phyloP scores from a whole-genome alignment of 495 filamentous ascomycete genomes.

The Jackrogersella multiformis region DNA sequence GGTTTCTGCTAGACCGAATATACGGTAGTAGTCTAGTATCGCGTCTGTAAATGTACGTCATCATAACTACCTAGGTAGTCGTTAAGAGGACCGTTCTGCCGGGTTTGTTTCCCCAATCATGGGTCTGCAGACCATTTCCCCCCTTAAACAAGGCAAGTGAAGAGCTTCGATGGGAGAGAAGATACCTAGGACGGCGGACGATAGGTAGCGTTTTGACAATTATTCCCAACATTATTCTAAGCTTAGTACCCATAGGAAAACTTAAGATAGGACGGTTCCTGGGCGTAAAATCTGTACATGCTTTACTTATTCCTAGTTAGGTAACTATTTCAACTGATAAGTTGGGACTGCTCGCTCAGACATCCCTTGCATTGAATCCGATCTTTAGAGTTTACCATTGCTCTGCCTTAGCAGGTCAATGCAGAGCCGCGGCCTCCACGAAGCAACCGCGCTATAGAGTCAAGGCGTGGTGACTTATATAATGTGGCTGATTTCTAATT shows the following conservation, averaged over 20 bases:
- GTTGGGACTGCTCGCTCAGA: slow-evolving; percentile 4
- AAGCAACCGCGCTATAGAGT: neutral
- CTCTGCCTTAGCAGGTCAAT: neutral
- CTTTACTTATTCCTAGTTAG: slow-evolving; percentile 24
- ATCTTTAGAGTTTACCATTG: neutral
- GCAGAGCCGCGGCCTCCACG: neutral
- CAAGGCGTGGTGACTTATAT: slow-evolving; percentile 14
- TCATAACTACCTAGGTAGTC: slow-evolving; percentile 10
- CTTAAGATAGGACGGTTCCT: neutral
- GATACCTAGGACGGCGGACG: neutral
- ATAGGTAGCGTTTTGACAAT: neutral
- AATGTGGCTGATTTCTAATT: slow-evolving; percentile 29
- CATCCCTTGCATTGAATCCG: slow-evolving; percentile 24
- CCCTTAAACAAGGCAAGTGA: neutral
- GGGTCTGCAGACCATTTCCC: neutral
- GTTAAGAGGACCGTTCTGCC: neutral
- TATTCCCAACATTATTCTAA: neutral
- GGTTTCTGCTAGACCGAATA: neutral
- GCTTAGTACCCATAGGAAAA: neutral
- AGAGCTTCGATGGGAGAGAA: neutral
- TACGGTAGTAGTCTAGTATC: neutral
- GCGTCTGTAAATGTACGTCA: slow-evolving; percentile 1
- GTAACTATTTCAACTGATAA: neutral
- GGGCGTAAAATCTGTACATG: neutral
- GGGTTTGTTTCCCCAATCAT: neutral